Percentiles rank a stretch among this genome's conserved stretches.
phyloP scores from a whole-genome alignment of 2,329 filamentous ascomycete species.

The Epichloe gansuensis region DNA sequence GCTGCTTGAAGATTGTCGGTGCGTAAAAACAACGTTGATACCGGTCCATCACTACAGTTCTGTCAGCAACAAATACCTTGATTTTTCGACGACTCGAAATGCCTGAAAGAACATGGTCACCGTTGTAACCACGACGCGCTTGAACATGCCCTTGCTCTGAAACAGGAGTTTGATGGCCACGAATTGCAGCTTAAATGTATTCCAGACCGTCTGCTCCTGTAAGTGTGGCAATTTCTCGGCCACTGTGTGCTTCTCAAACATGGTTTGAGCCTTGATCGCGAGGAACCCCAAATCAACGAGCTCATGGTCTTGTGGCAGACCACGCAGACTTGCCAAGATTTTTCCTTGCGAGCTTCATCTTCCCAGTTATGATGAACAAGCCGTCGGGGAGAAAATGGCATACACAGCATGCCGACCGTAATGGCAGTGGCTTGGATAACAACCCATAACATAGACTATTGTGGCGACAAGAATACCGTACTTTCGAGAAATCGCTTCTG shows the following conservation, averaged over 20 bases:
- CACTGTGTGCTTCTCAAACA: slow-evolving; percentile 38
- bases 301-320: slow-evolving; percentile 48
- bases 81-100: background rate
- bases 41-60: slow-evolving; percentile 18
- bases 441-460: slow-evolving; percentile 48
- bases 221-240: slow-evolving; percentile 56
- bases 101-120: background rate
- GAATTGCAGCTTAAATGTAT: slow-evolving; percentile 56
- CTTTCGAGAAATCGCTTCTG: too few species aligned
- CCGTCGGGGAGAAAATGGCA: slow-evolving; percentile 71
- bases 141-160: background rate
- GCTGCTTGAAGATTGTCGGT: slow-evolving; percentile 53
- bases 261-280: background rate
- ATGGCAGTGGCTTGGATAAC: slow-evolving; percentile 53
- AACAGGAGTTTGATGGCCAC: slow-evolving; percentile 34
- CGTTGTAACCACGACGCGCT: background rate
- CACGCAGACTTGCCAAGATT: slow-evolving; percentile 51
- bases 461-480: slow-evolving; percentile 10
- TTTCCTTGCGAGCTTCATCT: slow-evolving; percentile 33
- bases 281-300: slow-evolving; percentile 20
- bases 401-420: slow-evolving; percentile 55
- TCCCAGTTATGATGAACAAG: slow-evolving; percentile 58
- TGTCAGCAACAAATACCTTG: background rate
- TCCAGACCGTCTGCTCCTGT: slow-evolving; percentile 44
- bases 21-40: slow-evolving; percentile 51